These are phyloP conservation scores for Cucumis sativus DNA, from an alignment of 306 rosid species.

Conservation along the genomic window Cucumber_9930_V3 NC_026657.2:15763001-15763500, in stretches of 20 bases:
- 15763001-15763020: background rate
- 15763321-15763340: background rate
- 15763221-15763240: constrained; percentile 22
- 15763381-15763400: constrained; percentile 7
- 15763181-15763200: constrained; percentile 28
- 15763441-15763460: constrained; percentile 13
- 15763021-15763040: background rate
- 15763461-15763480: constrained; percentile 59
- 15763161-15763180: background rate
- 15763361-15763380: background rate
- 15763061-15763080: constrained; percentile 7
- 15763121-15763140: background rate
- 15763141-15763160: background rate
- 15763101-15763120: background rate
- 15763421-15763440: constrained; percentile 17
- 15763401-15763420: background rate
- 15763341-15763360: constrained; percentile 4
- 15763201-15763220: constrained; percentile 1
- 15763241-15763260: constrained; percentile 29
- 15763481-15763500: constrained; percentile 28
- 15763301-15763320: constrained; percentile 6
- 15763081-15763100: background rate
- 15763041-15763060: background rate
- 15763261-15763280: constrained; percentile 22
- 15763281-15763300: constrained; percentile 3